Percentiles rank a stretch among this genome's conserved stretches.
Evolutionary conservation across 2,329 filamentous ascomycete species (phyloP).

Genomic region (Tolypocladium tropicale): DNA sequence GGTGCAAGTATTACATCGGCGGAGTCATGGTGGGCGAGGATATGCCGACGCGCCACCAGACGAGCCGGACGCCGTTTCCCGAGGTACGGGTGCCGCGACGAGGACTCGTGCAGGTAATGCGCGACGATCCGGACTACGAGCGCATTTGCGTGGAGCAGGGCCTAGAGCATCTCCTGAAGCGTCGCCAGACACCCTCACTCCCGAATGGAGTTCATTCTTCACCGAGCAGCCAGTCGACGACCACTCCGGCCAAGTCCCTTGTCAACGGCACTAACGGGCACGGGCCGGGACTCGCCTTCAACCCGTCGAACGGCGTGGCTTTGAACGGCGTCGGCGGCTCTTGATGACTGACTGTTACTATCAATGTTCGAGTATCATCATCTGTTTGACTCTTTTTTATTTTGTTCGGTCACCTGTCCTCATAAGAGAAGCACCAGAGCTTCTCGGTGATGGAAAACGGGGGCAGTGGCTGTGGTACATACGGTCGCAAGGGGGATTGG

Average conservation of each 20-base stretch:
- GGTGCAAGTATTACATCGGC: constrained; percentile 48
- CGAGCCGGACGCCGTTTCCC: constrained; percentile 43
- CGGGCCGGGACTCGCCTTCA: constrained; percentile 8
- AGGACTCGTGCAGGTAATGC: constrained; percentile 39
- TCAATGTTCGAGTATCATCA: background rate
- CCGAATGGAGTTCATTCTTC: constrained; percentile 39
- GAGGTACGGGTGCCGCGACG: constrained; percentile 45
- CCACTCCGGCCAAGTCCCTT: constrained; percentile 11
- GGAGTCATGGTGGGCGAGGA: constrained; percentile 44
- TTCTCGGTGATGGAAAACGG: background rate
- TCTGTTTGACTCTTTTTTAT: background rate
- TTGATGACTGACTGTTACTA: background rate
- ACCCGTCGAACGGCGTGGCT: constrained; percentile 12
- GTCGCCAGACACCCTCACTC: constrained; percentile 31
- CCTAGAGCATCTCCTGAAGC: constrained; percentile 41
- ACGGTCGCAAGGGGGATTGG: background rate
- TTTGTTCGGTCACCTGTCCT: background rate
- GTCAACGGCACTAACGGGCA: constrained; percentile 20
- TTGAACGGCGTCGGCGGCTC: constrained; percentile 20
- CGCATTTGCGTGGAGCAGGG: constrained; percentile 46
- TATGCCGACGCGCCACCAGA: constrained; percentile 31
- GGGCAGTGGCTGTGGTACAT: background rate
- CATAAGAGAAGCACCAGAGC: background rate
- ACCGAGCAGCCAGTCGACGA: constrained; percentile 27
- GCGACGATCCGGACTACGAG: constrained; percentile 47